phyloP scores from a whole-genome alignment of 2,329 filamentous ascomycete species.

The Eutypa lata region DNA sequence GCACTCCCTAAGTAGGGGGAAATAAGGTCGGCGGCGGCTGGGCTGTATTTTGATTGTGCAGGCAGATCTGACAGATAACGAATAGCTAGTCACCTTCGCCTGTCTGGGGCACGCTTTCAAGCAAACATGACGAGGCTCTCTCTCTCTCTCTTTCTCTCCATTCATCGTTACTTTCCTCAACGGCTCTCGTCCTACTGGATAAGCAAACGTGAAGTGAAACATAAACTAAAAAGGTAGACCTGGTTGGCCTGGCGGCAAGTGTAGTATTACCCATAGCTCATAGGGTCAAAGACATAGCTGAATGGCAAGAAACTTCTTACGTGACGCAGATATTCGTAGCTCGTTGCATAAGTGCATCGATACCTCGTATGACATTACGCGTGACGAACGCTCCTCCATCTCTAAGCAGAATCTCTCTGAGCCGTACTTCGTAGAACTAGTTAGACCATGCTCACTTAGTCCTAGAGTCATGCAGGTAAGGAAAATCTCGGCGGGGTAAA shows the following conservation, averaged over 20 bases:
- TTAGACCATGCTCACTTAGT: slow-evolving; percentile 3
- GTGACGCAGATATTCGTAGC: slow-evolving; percentile 21
- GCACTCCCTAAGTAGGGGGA: not conserved
- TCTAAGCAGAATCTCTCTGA: not conserved
- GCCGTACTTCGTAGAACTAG: not conserved
- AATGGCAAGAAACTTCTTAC: slow-evolving; percentile 11
- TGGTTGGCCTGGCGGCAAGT: slow-evolving; percentile 2
- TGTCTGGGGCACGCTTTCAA: not conserved
- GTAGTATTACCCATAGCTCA: slow-evolving; percentile 5
- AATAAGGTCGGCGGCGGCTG: slow-evolving; percentile 1
- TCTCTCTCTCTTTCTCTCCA: too few relatives aligned
- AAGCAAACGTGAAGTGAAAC: slow-evolving; percentile 29
- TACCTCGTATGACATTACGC: slow-evolving; percentile 10
- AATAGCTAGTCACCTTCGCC: slow-evolving; percentile 6
- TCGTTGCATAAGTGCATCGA: slow-evolving; percentile 17
- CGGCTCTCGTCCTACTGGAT: slow-evolving; percentile 21
- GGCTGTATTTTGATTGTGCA: too few relatives aligned
- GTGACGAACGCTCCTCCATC: not conserved
- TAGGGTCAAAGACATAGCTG: slow-evolving; percentile 13
- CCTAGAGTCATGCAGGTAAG: slow-evolving; percentile 3
- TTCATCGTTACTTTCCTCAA: slow-evolving; percentile 17
- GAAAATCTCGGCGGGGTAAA: slow-evolving; percentile 14
- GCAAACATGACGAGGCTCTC: slow-evolving; percentile 17
- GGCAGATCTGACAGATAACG: slow-evolving; percentile 11
- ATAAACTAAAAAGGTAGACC: slow-evolving; percentile 18